phyloP scores from a whole-genome alignment of 2,329 filamentous ascomycete genomes.

The Epichloe hybrida region DNA sequence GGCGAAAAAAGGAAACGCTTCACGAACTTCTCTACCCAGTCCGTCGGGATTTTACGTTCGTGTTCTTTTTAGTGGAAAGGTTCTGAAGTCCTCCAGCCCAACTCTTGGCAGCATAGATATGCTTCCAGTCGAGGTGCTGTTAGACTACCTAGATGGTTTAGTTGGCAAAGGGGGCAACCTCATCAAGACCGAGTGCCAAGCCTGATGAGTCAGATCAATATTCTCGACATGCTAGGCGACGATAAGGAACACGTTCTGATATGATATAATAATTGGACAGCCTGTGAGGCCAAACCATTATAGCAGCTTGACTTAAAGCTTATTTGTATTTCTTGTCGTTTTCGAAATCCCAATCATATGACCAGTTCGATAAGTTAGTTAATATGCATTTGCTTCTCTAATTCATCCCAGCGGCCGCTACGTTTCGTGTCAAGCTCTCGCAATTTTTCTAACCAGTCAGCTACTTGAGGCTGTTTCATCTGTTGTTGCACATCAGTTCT shows the following conservation, averaged over 20 bases:
- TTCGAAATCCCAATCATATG: neutral
- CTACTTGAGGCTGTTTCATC: conserved; percentile 24
- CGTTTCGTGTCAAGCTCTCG: conserved; percentile 61
- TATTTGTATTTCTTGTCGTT: neutral
- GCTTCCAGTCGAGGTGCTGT: conserved; percentile 49
- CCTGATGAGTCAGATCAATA: neutral
- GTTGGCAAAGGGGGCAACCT: conserved; percentile 42
- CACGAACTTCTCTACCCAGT: neutral
- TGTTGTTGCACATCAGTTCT: conserved; percentile 26
- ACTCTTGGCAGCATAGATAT: conserved; percentile 56
- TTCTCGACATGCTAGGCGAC: conserved; percentile 5
- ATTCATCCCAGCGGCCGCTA: conserved; percentile 60
- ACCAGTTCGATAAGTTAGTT: neutral
- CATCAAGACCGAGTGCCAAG: conserved; percentile 22
- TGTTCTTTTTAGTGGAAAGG: conserved; percentile 57
- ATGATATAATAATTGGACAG: neutral
- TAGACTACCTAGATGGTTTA: conserved; percentile 59
- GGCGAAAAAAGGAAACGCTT: neutral
- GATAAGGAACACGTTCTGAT: neutral
- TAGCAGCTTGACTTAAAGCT: neutral
- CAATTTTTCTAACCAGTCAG: conserved; percentile 50
- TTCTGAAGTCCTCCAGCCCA: conserved; percentile 55
- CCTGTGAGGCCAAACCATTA: neutral
- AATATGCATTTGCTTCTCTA: conserved; percentile 32
- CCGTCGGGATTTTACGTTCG: conserved; percentile 38